These are phyloP conservation scores for Colletotrichum horii DNA, from an alignment of 2,329 filamentous ascomycete genomes.

Conservation along the genomic window DNA sequence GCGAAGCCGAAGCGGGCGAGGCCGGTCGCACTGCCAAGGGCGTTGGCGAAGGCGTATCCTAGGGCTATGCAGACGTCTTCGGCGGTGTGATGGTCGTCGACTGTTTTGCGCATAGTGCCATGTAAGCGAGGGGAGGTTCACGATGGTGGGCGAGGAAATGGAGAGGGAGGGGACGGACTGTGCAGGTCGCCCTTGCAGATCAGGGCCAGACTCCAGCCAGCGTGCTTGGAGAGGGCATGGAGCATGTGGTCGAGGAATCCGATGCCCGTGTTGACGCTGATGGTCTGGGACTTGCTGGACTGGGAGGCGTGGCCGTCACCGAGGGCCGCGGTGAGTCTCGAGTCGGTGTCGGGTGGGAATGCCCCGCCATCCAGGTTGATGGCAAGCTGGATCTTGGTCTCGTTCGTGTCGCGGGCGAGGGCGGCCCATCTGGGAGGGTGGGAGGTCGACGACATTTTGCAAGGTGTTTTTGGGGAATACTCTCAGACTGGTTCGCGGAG, in stretches of 20 bases:
- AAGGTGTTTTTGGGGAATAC: background rate
- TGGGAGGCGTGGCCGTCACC: constrained; percentile 80
- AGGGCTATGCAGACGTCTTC: constrained; percentile 95
- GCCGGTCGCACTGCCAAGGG: constrained; percentile 78
- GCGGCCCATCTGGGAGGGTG: constrained; percentile 68
- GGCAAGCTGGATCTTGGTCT: constrained; percentile 94
- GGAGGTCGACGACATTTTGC: constrained; percentile 14
- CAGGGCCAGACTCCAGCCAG: constrained; percentile 88
- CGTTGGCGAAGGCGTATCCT: constrained; percentile 81
- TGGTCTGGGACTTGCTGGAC: constrained; percentile 81
- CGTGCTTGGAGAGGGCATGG: constrained; percentile 94
- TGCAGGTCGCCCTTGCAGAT: constrained; percentile 88
- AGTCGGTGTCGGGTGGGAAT: constrained; percentile 69
- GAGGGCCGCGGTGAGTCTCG: constrained; percentile 50
- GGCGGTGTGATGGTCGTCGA: constrained; percentile 98
- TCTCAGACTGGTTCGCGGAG: background rate
- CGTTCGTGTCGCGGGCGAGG: constrained; percentile 90
- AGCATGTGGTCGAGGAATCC: constrained; percentile 99
- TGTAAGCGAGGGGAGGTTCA: background rate
- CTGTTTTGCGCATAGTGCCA: constrained; percentile 44
- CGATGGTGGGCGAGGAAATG: background rate
- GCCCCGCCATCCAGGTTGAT: constrained; percentile 92
- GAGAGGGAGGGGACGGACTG: constrained; percentile 60
- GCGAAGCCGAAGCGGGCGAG: constrained; percentile 90
- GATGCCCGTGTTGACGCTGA: constrained; percentile 90